Conservation (phyloP, 495 filamentous ascomycete species). For the Chaetomidium leptoderma region DNA sequence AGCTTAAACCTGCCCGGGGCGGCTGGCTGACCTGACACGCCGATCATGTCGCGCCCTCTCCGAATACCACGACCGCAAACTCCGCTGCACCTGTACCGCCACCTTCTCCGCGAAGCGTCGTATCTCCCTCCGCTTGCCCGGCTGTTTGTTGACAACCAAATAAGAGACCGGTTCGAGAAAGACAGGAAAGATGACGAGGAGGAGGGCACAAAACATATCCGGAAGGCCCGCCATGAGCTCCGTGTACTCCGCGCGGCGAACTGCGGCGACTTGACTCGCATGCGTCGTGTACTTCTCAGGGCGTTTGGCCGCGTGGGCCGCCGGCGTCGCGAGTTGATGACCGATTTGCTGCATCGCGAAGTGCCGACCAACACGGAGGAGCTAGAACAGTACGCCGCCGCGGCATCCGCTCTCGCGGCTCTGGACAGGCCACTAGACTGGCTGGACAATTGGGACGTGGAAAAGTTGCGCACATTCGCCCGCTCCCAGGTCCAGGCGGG, state of each 20-base stretch:
- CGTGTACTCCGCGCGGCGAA: constrained; percentile 45
- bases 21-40: neutral
- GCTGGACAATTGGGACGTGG: constrained; percentile 42
- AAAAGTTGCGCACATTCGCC: constrained; percentile 34
- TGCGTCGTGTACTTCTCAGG: constrained; percentile 59
- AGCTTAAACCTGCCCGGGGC: too few species aligned
- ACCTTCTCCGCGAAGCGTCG: constrained; percentile 75
- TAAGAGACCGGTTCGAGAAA: constrained; percentile 54
- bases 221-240: constrained; percentile 34
- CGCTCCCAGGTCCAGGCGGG: constrained; percentile 17
- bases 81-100: constrained; percentile 63
- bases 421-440: constrained; percentile 30
- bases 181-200: constrained; percentile 15
- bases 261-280: constrained; percentile 54
- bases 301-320: constrained; percentile 74
- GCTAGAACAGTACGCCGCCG: constrained; percentile 24
- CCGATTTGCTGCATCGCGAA: constrained; percentile 41
- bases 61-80: constrained; percentile 33
- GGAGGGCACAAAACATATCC: constrained; percentile 17
- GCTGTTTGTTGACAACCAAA: constrained; percentile 52
- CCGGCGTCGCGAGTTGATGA: constrained; percentile 59
- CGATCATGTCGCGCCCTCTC: constrained; percentile 28
- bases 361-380: constrained; percentile 36
- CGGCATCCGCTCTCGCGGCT: neutral
- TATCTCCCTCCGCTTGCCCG: constrained; percentile 73